Base-by-base conservation (phyloP, 2,329 filamentous ascomycete genomes). In the Pseudophaeomoniella oleicola region DNA sequence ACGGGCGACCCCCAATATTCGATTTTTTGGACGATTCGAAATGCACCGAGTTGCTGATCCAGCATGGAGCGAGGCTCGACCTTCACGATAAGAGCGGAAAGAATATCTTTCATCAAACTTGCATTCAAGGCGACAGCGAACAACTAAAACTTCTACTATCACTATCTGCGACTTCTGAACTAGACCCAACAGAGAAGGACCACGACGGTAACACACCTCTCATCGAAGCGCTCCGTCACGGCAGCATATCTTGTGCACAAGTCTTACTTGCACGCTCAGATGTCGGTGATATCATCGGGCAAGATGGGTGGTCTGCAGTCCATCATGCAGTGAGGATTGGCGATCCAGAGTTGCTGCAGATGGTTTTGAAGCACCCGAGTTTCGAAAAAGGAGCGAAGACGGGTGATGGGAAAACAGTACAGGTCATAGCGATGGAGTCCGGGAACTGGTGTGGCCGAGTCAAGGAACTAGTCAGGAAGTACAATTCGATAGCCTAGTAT, bases 271-370 rank as follows among this genome's bases (percentile, higher is more conserved):
- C 32, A 6, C 39, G 41, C 29, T 35, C 37, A n/a, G 36, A 42
- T 6, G 39, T 43, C 11, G 43, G 43, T 14, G 43, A 45, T 13
- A 36, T 42, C 4, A 41, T 45, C 16, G 41, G 43, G 19, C 41
- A 44, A 30, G 31, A 37, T 27, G 43, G 41, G 12, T 44, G 41
- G 43, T 27, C 41, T 12, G 41, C 37, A 19, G 39, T 38, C 12
- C 41, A 45, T 36, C 36, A 45, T 16, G 41, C 43, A 14, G 39
- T 34, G 14, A 43, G 41, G 35, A 27, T 43, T n/a, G 43, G 43
- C 18, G 33, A 45, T 37, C 13, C 34, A 19, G 30, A 18, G 12
- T 19, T 44, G 15, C 32, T 42, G 33, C 34, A 34, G 19, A 34
- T 19, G 4, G 40, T 40, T 5, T 18, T 43, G 27, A 32, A 36